Conservation (phyloP, 805 yeast genomes). For the Metschnikowia dekortorum region DNA sequence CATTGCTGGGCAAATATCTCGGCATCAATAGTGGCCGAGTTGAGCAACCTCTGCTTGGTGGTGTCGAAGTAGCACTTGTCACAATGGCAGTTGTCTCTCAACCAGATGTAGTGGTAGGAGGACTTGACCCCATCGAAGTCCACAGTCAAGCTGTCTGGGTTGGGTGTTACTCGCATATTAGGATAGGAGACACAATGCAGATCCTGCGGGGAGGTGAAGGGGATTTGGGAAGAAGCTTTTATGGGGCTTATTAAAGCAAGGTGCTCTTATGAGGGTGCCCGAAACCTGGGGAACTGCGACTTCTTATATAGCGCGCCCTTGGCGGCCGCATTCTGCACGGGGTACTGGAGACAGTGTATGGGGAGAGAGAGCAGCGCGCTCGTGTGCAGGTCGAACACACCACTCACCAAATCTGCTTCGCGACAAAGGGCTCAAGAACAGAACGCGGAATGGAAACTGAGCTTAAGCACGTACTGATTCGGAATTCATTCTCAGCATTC, state of each 20-base stretch:
- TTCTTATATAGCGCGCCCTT: not conserved
- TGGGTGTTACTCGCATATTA: not conserved
- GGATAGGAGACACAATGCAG: no score
- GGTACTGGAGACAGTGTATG: constrained; percentile 4
- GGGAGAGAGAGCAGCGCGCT: constrained; percentile 1
- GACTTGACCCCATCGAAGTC: constrained; percentile 10
- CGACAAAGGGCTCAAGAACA: no score
- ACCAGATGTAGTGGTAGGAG: constrained; percentile 44
- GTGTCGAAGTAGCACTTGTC: constrained; percentile 46
- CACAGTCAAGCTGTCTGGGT: constrained; percentile 5
- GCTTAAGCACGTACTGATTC: not conserved
- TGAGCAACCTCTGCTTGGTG: constrained; percentile 57
- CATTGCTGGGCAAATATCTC: constrained; percentile 22
- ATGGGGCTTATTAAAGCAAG: no score
- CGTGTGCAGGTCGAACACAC: not conserved
- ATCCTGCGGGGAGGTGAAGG: no score
- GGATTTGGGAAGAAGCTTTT: not conserved
- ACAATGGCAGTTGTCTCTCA: constrained; percentile 63
- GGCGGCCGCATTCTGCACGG: not conserved
- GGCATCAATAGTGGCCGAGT: constrained; percentile 43
- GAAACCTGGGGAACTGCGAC: constrained; percentile 1
- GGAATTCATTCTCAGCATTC: no score
- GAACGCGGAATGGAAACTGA: not conserved
- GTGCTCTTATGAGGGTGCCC: no score
- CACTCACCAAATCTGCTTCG: no score